Base-by-base conservation (phyloP, 2,329 filamentous ascomycete species). In the Calonectria naviculata region DNA sequence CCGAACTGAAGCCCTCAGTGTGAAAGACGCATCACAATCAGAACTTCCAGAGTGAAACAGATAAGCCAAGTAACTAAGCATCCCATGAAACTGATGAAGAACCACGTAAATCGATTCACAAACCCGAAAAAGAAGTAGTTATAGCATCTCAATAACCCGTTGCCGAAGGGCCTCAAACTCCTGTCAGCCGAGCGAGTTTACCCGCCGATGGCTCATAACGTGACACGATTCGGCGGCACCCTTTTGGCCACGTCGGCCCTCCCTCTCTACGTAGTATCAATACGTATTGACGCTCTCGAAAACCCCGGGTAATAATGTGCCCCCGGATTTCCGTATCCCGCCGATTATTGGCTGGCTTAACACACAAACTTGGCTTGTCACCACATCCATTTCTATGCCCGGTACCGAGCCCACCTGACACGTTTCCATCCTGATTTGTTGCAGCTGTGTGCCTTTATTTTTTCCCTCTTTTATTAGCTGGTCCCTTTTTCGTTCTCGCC, bases 171-270 rank as follows among this genome's bases (percentile, higher is more conserved):
- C 67, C 34, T 46, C n/a, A 44, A 56, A 60, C 42, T 60, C 52
- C 61, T 65, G 42, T 47, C 49, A 61, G 49, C 31, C 61, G 61
- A 65, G 67, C 61, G 61, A 70, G 52, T 62, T 70, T 62, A 70
- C 38, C 68, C 68, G 67, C 24, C n/a, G 47, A 38, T 63, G 52
- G 62, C 65, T 44, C 54, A 46, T 49, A 66, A 58, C 56, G 63
- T 70, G 63, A 70, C 58, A 38, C 58, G 63, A 70, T 56, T 63
- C 54, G 24, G 29, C 56, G 63, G 44, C 63, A 64, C 56, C 62
- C 46, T 41, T 54, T 61, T 56, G 68, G 68, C 68, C 63, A 70
- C 68, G 68, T 70, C 68, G 54, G 61, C 64, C 52, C 61, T 52
- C 63, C n/a, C 61, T 41, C 52, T 31, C 46, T 38, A 38, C 31